These are phyloP conservation scores for Aschersonia sp. DNA, from an alignment of 2,329 filamentous ascomycete species.

Conservation along the genomic window DNA sequence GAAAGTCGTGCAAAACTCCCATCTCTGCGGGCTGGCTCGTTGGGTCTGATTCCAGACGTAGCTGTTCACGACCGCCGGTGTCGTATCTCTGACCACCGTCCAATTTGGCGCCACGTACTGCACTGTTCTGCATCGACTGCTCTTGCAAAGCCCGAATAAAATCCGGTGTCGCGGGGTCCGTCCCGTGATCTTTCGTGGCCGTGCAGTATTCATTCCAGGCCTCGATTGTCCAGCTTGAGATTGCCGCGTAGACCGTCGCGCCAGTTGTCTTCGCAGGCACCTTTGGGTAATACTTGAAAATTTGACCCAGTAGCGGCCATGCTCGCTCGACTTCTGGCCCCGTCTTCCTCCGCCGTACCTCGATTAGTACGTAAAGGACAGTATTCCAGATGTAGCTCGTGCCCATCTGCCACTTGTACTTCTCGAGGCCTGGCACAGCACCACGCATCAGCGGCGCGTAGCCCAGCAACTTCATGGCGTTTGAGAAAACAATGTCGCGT, in stretches of 20 bases:
- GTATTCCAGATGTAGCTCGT: slow-evolving; percentile 15
- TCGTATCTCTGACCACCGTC: no score
- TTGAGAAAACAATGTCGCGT: slow-evolving; percentile 3
- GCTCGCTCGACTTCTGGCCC: slow-evolving; percentile 12
- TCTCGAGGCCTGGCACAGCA: slow-evolving; percentile 8
- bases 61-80: no score
- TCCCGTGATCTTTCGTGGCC: background rate
- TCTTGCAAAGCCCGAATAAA: slow-evolving; percentile 1
- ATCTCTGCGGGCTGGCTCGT: background rate
- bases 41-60: no score
- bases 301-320: slow-evolving; percentile 12
- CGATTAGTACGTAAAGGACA: slow-evolving; percentile 15
- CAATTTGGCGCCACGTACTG: no score
- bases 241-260: slow-evolving; percentile 8
- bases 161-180: slow-evolving; percentile 1
- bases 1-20: background rate
- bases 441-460: slow-evolving; percentile 9
- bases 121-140: background rate
- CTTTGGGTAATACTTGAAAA: slow-evolving; percentile 10
- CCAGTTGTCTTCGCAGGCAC: slow-evolving; percentile 8
- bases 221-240: slow-evolving; percentile 5
- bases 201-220: slow-evolving; percentile 4
- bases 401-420: slow-evolving; percentile 13
- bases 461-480: slow-evolving; percentile 7
- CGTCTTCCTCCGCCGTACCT: slow-evolving; percentile 10